phyloP scores from a whole-genome alignment of 2,329 filamentous ascomycete species.

The Sporothrix mexicana region DNA sequence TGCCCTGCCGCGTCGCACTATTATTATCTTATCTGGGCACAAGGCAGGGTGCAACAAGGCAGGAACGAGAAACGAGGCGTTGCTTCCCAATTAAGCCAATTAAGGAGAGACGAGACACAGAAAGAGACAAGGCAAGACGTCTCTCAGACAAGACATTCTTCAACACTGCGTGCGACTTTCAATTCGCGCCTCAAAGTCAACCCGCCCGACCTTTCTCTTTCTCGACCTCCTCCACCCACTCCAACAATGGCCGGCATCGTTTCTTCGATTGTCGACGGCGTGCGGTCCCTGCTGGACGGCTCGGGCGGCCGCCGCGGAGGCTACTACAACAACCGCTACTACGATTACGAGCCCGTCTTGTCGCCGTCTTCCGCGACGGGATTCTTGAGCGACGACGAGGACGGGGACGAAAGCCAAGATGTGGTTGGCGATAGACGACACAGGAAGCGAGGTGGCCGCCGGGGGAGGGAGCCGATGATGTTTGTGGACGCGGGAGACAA shows the following conservation, averaged over 20 bases:
- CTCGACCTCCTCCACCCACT: background rate
- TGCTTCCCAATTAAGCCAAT: constrained; percentile 11
- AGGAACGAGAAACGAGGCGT: background rate
- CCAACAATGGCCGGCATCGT: background rate
- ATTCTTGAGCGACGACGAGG: constrained; percentile 17
- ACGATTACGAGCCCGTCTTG: constrained; percentile 22
- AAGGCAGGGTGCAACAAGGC: background rate
- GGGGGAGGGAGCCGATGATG: constrained; percentile 25
- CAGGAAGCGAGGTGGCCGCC: background rate
- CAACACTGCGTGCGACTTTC: background rate
- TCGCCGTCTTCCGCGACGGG: constrained; percentile 18
- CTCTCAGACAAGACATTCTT: background rate
- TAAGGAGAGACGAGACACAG: constrained; percentile 1
- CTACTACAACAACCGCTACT: background rate
- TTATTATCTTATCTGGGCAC: no score
- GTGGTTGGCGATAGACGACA: constrained; percentile 2
- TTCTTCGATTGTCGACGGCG: constrained; percentile 24
- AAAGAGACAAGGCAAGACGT: no score
- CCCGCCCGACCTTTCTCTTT: background rate
- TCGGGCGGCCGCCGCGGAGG: background rate
- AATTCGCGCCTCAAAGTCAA: background rate
- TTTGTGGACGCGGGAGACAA: constrained; percentile 3
- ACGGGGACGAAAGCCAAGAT: constrained; percentile 18
- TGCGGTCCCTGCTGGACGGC: constrained; percentile 26
- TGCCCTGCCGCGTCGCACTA: no score